Conservation (phyloP, 768 basidiomycete genomes). For the Thelephora aurantiotincta region DNA sequence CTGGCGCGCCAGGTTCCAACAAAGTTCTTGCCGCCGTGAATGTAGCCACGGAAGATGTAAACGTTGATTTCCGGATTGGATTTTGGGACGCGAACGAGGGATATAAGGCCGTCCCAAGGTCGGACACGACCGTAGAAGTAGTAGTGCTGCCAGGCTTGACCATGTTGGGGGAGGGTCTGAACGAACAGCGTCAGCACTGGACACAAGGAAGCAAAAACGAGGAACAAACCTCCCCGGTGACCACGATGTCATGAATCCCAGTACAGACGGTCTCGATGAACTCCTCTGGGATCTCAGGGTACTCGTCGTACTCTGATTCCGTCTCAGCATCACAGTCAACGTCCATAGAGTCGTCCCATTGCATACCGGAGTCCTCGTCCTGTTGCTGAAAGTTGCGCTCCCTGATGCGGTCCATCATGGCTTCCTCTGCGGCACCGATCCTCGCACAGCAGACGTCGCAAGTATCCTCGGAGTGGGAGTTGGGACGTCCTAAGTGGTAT, state of each 20-base stretch:
- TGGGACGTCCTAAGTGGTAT: slow-evolving; percentile 22
- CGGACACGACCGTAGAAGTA: slow-evolving; percentile 23
- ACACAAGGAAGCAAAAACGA: background rate
- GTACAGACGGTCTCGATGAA: slow-evolving; percentile 23
- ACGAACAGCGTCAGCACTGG: background rate
- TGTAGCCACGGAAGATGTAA: slow-evolving; percentile 52
- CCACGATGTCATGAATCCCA: slow-evolving; percentile 45
- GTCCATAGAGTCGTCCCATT: slow-evolving; percentile 6
- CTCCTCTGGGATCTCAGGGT: slow-evolving; percentile 11
- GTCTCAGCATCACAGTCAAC: slow-evolving; percentile 15
- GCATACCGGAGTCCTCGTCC: slow-evolving; percentile 7
- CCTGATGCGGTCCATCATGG: slow-evolving; percentile 1
- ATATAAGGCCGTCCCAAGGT: slow-evolving; percentile 23
- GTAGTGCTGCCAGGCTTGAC: slow-evolving; percentile 21
- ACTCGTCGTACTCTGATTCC: slow-evolving; percentile 14
- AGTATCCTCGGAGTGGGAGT: slow-evolving; percentile 27
- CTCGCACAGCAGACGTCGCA: slow-evolving; percentile 16
- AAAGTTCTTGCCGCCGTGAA: slow-evolving; percentile 48
- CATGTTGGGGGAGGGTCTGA: slow-evolving; percentile 32
- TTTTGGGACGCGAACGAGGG: slow-evolving; percentile 17
- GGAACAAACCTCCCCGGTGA: slow-evolving; percentile 40
- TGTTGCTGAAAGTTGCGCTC: slow-evolving; percentile 3
- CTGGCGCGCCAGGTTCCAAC: slow-evolving; percentile 59
- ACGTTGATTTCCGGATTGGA: slow-evolving; percentile 5
- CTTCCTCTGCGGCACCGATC: slow-evolving; percentile 5